Percentiles rank a stretch among this genome's conserved stretches.
Evolutionary conservation across 345 rosid genomes (phyloP).

Genomic region (Eucalyptus rudis): DNA sequence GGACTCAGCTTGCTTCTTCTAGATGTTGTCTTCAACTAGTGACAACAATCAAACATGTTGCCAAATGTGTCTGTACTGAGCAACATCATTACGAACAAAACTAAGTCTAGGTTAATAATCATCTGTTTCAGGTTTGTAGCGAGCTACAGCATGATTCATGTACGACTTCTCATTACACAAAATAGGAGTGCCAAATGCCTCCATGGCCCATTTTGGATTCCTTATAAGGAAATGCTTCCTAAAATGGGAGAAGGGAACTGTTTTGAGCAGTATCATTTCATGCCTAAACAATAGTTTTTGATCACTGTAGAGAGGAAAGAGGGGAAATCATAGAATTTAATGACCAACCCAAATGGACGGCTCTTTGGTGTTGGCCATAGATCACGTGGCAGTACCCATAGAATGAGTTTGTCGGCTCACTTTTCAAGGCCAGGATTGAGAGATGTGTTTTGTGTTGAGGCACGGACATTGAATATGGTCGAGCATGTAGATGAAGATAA

Average conservation of each 20-base stretch:
- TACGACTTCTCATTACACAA: neutral
- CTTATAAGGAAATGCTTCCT: constrained; percentile 23
- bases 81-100: neutral
- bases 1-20: neutral
- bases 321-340: neutral
- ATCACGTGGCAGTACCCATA: constrained; percentile 25
- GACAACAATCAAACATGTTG: neutral
- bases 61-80: neutral
- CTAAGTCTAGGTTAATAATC: neutral
- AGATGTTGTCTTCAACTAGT: neutral
- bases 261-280: neutral
- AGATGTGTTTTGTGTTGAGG: constrained; percentile 3
- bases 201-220: constrained; percentile 5
- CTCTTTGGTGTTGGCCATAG: constrained; percentile 10
- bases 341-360: constrained; percentile 9
- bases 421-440: constrained; percentile 21
- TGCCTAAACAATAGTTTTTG: neutral
- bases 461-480: constrained; percentile 20
- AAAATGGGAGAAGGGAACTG: constrained; percentile 7
- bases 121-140: neutral
- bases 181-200: constrained; percentile 6
- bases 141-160: neutral
- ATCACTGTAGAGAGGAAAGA: neutral
- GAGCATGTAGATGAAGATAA: constrained; percentile 21
- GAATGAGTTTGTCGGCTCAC: constrained; percentile 55